Conservation (phyloP, 371 early-diverging fungal genomes). For the Haplosporangium sp. region DNA sequence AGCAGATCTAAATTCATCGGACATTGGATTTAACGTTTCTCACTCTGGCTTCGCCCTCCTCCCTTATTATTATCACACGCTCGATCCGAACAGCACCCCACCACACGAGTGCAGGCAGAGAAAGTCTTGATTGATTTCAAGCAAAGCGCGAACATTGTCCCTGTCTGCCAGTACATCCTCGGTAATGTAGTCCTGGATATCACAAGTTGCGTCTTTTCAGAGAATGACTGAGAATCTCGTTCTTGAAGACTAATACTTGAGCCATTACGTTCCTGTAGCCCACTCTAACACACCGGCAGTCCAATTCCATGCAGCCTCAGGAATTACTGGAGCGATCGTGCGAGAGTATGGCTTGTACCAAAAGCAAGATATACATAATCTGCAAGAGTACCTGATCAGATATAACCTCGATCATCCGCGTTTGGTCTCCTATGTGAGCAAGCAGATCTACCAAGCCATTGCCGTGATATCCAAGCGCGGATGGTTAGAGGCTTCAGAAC, state of each 20-base stretch:
- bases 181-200: constrained; percentile 52
- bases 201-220: background rate
- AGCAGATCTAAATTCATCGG: background rate
- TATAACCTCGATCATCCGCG: constrained; percentile 61
- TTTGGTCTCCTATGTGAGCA: constrained; percentile 44
- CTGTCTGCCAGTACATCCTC: constrained; percentile 71
- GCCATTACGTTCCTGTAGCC: constrained; percentile 49
- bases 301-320: constrained; percentile 73
- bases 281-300: constrained; percentile 65
- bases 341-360: constrained; percentile 72
- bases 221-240: constrained; percentile 3
- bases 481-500: constrained; percentile 66
- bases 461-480: constrained; percentile 76
- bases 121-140: constrained; percentile 68
- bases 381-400: constrained; percentile 69
- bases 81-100: constrained; percentile 53
- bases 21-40: background rate
- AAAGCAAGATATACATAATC: constrained; percentile 56
- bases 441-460: constrained; percentile 56
- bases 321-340: constrained; percentile 66
- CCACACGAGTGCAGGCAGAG: constrained; percentile 70
- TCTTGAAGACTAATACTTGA: background rate
- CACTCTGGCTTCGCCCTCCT: constrained; percentile 19
- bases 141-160: constrained; percentile 69
- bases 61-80: background rate